Conservation (phyloP, 2,329 filamentous ascomycete species). For the Trichoderma polysporum region DNA sequence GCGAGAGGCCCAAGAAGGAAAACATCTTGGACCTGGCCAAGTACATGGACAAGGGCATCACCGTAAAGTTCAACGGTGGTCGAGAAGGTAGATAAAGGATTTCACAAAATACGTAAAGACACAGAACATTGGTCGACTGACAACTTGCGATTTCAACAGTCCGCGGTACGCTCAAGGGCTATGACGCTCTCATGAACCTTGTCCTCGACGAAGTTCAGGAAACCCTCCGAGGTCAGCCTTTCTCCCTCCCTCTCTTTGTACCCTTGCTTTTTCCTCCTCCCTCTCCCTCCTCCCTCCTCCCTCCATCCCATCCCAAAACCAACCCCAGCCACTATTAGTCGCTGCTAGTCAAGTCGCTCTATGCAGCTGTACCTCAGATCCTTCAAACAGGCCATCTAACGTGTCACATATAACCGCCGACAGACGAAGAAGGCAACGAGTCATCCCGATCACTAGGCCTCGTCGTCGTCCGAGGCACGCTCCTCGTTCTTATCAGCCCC, state of each 20-base stretch:
- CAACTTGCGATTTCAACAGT: no score
- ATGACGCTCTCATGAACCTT: slow-evolving; percentile 96
- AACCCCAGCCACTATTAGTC: no score
- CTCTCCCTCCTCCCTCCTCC: background rate
- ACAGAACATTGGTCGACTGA: no score
- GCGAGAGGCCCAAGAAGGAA: slow-evolving; percentile 91
- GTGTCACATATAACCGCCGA: background rate
- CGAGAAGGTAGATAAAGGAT: slow-evolving; percentile 67
- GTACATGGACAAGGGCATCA: slow-evolving; percentile 96
- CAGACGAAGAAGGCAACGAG: slow-evolving; percentile 92
- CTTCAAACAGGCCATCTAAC: background rate
- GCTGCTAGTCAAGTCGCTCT: no score
- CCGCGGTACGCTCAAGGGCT: slow-evolving; percentile 86
- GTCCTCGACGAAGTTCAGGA: slow-evolving; percentile 95
- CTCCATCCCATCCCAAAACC: no score
- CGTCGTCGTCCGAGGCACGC: slow-evolving; percentile 85
- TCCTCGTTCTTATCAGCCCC: slow-evolving; percentile 89
- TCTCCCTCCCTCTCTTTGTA: background rate
- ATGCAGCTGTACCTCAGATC: no score
- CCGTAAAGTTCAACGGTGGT: slow-evolving; percentile 94
- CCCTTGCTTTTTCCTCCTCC: slow-evolving; percentile 12
- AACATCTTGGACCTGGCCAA: slow-evolving; percentile 94
- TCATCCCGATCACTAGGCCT: slow-evolving; percentile 77
- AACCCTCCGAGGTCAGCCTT: slow-evolving; percentile 68
- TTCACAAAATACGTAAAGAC: background rate